Evolutionary conservation across 2,329 filamentous ascomycete genomes (phyloP), one percentile per base, ranked within the genome.

Genomic region (Fusarium sterilihyphosum): DNA sequence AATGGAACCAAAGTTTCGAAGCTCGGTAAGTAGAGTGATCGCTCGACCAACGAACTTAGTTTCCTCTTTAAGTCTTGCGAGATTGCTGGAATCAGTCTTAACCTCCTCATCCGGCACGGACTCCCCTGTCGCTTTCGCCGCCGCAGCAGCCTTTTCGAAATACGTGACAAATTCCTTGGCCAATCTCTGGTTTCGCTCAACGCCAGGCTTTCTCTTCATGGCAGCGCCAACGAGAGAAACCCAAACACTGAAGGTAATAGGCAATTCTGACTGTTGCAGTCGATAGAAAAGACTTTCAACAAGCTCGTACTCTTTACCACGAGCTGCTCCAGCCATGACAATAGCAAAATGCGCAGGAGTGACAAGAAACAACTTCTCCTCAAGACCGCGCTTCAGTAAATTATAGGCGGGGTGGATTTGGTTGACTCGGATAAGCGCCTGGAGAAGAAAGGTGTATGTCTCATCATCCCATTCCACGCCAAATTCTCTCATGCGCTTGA

Each of bases 241-340:
- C 44, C 86, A 77, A 57, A 83, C 82, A 43, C 83, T 81, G 65
- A 86, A 84, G 6, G 86, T 84, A 47, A 84, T 77, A 9, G 82
- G 81, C 54, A 86, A 80, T 17, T 85, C 82, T 31, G 82, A 80
- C 46, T 83, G 77, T 52, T 83, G 77, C 82, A 90, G 85, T 53
- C 86, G 78, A 20, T 79, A 73, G 69, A 85, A 80, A 41, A 88
- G 82, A 26, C 81, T 80, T 49, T 84, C 79, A 6, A 86, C 84
- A 38, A 85, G 74, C n/a, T 75, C 73, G 7, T 84, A 81, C 66
- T 89, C 85, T 11, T 83, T 82, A 11, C 80, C 85, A 29, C 84
- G 83, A 50, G 88, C 81, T 67, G 88, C 87, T 26, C 85, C 86
- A 22, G 84, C 81, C 85, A 90, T 88, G 59, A 91, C 85, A 33